These are phyloP conservation scores for Chlamydomonas eustigma DNA, from an alignment of 139 green algal genomes.

Conservation along the genomic window DNA sequence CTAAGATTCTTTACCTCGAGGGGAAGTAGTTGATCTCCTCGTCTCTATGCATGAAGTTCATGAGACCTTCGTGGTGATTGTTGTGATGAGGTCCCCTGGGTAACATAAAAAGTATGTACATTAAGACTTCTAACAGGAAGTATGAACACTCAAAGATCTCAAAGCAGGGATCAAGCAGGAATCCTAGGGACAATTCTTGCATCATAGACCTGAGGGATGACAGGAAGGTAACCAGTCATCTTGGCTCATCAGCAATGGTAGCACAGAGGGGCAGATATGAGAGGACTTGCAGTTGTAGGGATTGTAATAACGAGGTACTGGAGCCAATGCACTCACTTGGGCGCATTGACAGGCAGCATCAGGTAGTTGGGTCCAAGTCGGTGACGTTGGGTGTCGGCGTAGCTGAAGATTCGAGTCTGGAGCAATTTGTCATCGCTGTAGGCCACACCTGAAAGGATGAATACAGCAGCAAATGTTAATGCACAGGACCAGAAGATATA, in stretches of 20 bases:
- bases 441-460: background rate
- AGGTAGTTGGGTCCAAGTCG: slow-evolving; percentile 95
- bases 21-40: slow-evolving; percentile 98
- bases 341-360: slow-evolving; percentile 83
- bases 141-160: too few relatives aligned
- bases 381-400: slow-evolving; percentile 84
- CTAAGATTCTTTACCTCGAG: too few relatives aligned
- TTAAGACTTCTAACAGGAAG: slow-evolving; percentile 67
- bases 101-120: slow-evolving; percentile 30
- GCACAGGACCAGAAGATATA: too few relatives aligned
- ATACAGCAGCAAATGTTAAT: background rate
- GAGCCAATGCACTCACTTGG: too few relatives aligned
- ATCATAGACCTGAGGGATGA: too few relatives aligned
- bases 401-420: slow-evolving; percentile 86
- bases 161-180: too few relatives aligned
- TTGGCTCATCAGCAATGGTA: too few relatives aligned
- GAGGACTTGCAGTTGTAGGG: too few relatives aligned
- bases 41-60: slow-evolving; percentile 92
- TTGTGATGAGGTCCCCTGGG: slow-evolving; percentile 64
- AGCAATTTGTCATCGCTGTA: slow-evolving; percentile 96
- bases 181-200: too few relatives aligned
- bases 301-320: too few relatives aligned
- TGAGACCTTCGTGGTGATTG: slow-evolving; percentile 96
- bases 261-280: too few relatives aligned
- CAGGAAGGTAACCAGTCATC: too few relatives aligned